A percentile compares a stretch with the other conserved stretches of the same genome.
Conservation (phyloP, 305 asterid genomes). For the Lippia alba region DNA sequence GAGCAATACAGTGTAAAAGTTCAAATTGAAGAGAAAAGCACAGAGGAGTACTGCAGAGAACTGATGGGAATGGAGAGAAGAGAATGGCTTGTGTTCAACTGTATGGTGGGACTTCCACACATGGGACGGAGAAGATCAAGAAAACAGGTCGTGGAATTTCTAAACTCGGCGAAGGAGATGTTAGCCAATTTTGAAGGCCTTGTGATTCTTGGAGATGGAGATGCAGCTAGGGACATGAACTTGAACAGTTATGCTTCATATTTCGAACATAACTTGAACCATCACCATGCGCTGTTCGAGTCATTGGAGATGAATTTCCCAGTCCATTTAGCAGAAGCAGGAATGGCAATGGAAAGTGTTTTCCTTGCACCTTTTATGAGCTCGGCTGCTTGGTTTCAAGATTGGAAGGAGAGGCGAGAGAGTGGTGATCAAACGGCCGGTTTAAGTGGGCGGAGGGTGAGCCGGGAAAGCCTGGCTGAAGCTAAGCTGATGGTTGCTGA, state of each 20-base stretch:
- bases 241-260: constrained; percentile 40
- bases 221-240: constrained; percentile 37
- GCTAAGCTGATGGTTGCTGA: constrained; percentile 61
- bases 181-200: constrained; percentile 48
- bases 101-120: constrained; percentile 76
- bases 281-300: constrained; percentile 62
- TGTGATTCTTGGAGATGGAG: constrained; percentile 72
- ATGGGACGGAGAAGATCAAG: constrained; percentile 61
- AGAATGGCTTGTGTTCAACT: constrained; percentile 72
- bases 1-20: constrained; percentile 45
- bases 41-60: constrained; percentile 47
- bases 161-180: constrained; percentile 48
- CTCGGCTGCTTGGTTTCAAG: constrained; percentile 52
- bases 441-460: constrained; percentile 46
- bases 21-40: constrained; percentile 49
- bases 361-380: constrained; percentile 65
- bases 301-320: constrained; percentile 74
- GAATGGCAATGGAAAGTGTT: constrained; percentile 65
- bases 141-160: constrained; percentile 45
- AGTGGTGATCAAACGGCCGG: background rate
- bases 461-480: constrained; percentile 57
- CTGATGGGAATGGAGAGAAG: constrained; percentile 40
- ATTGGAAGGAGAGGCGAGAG: constrained; percentile 48
- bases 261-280: constrained; percentile 49
- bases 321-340: constrained; percentile 63